A percentile compares a stretch with the other conserved stretches of the same genome.
Evolutionary conservation across 2,329 filamentous ascomycete species (phyloP).

Genomic region (Penicillium sp.): DNA sequence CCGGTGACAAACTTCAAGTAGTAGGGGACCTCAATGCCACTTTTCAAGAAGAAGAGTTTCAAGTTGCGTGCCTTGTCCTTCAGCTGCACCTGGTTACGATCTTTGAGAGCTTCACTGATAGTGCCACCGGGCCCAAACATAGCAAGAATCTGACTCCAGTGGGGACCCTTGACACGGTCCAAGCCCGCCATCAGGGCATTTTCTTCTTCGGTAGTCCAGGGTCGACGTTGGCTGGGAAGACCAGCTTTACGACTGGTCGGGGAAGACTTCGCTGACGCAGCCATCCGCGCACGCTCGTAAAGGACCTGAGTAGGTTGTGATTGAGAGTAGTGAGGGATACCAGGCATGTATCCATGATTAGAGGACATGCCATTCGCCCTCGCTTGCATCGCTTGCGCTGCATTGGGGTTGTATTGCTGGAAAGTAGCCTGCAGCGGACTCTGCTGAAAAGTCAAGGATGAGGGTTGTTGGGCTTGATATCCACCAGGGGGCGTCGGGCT

Average conservation of each 20-base stretch:
- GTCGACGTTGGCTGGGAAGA: slow-evolving; percentile 60
- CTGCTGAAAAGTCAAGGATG: slow-evolving; percentile 39
- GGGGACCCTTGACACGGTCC: slow-evolving; percentile 82
- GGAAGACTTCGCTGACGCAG: slow-evolving; percentile 54
- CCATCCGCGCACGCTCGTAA: slow-evolving; percentile 56
- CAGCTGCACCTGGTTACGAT: slow-evolving; percentile 83
- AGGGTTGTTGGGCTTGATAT: slow-evolving; percentile 32
- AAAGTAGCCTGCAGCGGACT: slow-evolving; percentile 41
- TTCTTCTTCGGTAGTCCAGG: slow-evolving; percentile 86
- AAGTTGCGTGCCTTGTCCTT: slow-evolving; percentile 90
- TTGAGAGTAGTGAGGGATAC: slow-evolving; percentile 47
- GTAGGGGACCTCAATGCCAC: slow-evolving; percentile 82
- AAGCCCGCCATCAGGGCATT: slow-evolving; percentile 84
- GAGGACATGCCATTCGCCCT: slow-evolving; percentile 35
- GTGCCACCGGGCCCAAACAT: slow-evolving; percentile 77
- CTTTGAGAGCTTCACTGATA: slow-evolving; percentile 77
- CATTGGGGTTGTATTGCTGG: slow-evolving; percentile 41
- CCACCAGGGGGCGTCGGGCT: slow-evolving; percentile 36
- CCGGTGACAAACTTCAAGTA: slow-evolving; percentile 85
- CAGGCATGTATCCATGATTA: slow-evolving; percentile 45
- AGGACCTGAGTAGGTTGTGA: slow-evolving; percentile 53
- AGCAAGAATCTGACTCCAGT: slow-evolving; percentile 87
- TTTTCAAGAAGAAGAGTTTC: slow-evolving; percentile 89
- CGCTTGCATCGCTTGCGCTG: slow-evolving; percentile 28
- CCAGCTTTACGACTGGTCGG: slow-evolving; percentile 52